Conservation (phyloP, 352 stramenopile genomes). For the Pythium rhizo-oryzae region DNA sequence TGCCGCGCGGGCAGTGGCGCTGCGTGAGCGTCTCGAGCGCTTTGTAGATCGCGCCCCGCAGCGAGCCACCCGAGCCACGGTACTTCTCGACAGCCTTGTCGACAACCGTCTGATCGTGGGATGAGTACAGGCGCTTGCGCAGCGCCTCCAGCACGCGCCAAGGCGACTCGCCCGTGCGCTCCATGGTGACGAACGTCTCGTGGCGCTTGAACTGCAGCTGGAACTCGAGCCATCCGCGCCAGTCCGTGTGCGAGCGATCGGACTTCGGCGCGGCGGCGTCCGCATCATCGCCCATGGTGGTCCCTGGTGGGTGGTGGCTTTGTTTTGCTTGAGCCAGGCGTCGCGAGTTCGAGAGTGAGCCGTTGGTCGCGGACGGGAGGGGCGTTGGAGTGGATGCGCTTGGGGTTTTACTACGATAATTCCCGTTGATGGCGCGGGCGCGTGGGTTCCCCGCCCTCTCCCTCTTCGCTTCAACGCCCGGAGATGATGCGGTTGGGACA, state of each 20-base stretch:
- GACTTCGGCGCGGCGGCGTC: too few relatives aligned
- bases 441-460: too few relatives aligned
- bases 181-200: background rate
- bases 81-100: background rate
- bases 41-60: background rate
- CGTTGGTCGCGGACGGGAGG: too few relatives aligned
- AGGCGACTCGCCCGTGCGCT: background rate
- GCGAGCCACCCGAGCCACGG: background rate
- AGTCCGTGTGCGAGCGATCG: background rate
- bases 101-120: background rate
- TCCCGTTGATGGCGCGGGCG: too few relatives aligned
- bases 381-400: too few relatives aligned
- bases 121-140: background rate
- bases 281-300: too few relatives aligned
- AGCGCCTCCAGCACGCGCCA: background rate
- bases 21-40: constrained; percentile 3
- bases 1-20: background rate
- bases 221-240: constrained; percentile 5
- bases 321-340: too few relatives aligned
- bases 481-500: too few relatives aligned
- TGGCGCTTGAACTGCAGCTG: constrained; percentile 2
- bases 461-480: too few relatives aligned
- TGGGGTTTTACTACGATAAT: too few relatives aligned
- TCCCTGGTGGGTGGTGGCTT: too few relatives aligned
- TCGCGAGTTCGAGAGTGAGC: too few relatives aligned